Evolutionary conservation across 1,284 basidiomycete species (phyloP).

Genomic region (Heterobasidion annosum): DNA sequence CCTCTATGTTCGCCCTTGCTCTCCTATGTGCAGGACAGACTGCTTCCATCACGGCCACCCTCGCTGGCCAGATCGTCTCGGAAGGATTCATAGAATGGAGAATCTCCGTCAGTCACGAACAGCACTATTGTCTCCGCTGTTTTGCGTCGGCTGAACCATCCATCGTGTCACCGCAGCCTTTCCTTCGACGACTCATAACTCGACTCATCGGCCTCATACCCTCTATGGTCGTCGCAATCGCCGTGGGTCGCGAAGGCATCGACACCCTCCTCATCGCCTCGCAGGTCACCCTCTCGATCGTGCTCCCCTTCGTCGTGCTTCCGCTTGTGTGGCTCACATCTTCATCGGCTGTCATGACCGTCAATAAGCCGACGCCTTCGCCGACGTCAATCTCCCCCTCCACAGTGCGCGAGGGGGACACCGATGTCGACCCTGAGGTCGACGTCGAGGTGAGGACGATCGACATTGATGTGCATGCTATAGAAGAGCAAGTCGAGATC

Average conservation of each 20-base stretch:
- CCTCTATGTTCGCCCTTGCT: constrained; percentile 79
- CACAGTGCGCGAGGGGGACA: neutral
- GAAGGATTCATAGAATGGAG: constrained; percentile 94
- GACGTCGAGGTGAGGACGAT: neutral
- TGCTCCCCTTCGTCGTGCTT: constrained; percentile 82
- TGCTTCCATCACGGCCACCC: constrained; percentile 86
- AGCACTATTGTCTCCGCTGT: neutral
- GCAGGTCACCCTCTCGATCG: constrained; percentile 83
- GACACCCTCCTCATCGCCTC: constrained; percentile 79
- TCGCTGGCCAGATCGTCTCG: constrained; percentile 88
- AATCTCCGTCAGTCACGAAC: constrained; percentile 53
- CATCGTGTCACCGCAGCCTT: constrained; percentile 39
- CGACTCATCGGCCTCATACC: constrained; percentile 85
- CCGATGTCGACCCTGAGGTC: neutral
- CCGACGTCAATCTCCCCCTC: neutral
- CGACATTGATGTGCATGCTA: neutral
- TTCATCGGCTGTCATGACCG: constrained; percentile 61
- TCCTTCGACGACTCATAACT: constrained; percentile 76
- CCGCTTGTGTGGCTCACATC: constrained; percentile 76
- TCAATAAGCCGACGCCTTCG: constrained; percentile 21
- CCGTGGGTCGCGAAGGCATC: constrained; percentile 70
- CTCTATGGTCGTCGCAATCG: constrained; percentile 70
- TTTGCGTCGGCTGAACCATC: constrained; percentile 3
- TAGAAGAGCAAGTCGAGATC: constrained; percentile 2
- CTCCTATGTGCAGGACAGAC: constrained; percentile 86